These are phyloP conservation scores for Penicillium macrosclerotiorum DNA, from an alignment of 495 filamentous ascomycete species.

Conservation along the genomic window DNA sequence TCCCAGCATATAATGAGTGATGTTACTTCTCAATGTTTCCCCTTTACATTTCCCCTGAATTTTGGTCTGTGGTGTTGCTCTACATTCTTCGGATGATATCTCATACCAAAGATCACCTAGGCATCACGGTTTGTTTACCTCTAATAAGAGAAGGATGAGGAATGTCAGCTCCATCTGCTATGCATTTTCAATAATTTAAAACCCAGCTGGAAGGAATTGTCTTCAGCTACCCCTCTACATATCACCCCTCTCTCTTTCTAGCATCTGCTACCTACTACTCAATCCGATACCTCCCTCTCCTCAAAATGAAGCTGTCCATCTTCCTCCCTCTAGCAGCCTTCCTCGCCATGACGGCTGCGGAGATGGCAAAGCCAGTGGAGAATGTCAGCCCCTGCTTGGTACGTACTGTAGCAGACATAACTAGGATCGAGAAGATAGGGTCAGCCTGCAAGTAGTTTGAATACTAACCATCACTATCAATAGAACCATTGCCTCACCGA, in stretches of 20 bases:
- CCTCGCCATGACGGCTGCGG: slow-evolving; percentile 20
- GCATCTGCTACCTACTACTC: neutral
- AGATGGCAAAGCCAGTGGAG: neutral
- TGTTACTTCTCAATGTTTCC: neutral
- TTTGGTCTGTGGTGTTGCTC: neutral
- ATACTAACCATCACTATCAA: slow-evolving; percentile 3
- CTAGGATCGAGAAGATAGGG: no score
- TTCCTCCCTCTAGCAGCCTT: slow-evolving; percentile 24
- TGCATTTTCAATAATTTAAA: no score
- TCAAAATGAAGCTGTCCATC: slow-evolving; percentile 29
- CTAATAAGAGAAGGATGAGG: no score
- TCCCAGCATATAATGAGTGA: no score
- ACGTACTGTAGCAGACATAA: no score
- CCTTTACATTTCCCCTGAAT: neutral
- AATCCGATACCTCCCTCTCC: neutral
- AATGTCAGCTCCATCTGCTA: no score
- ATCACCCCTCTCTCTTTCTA: neutral
- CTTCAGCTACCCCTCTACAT: no score
- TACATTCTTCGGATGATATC: slow-evolving; percentile 4
- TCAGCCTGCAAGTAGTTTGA: neutral
- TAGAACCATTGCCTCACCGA: slow-evolving; percentile 20
- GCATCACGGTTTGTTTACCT: slow-evolving; percentile 1
- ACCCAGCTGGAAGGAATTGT: no score
- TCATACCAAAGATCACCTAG: slow-evolving; percentile 6
- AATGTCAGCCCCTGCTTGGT: slow-evolving; percentile 20